Percentiles rank a stretch among this genome's conserved stretches.
Evolutionary conservation across 495 filamentous ascomycete genomes (phyloP).

Genomic region (Elaphomyces granulatus): DNA sequence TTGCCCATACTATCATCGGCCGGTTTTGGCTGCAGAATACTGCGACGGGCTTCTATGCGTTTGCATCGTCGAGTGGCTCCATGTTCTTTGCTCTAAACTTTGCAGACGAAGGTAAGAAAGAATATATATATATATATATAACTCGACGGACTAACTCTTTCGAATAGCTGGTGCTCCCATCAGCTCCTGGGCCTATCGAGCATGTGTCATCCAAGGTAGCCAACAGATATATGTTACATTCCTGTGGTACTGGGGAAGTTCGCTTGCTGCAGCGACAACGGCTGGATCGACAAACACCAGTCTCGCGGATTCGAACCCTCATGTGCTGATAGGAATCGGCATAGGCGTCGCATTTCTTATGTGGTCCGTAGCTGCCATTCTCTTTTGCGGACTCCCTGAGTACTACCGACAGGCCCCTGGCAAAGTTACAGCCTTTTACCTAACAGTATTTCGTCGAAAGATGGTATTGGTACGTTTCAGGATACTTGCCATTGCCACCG

Average conservation of each 20-base stretch:
- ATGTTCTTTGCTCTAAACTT: slow-evolving; percentile 56
- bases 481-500: neutral
- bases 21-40: slow-evolving; percentile 40
- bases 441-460: slow-evolving; percentile 39
- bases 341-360: slow-evolving; percentile 39
- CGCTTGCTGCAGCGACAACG: slow-evolving; percentile 18
- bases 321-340: slow-evolving; percentile 37
- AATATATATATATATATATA: neutral
- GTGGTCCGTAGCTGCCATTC: slow-evolving; percentile 36
- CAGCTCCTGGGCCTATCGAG: slow-evolving; percentile 50
- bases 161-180: slow-evolving; percentile 40
- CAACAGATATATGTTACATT: slow-evolving; percentile 47
- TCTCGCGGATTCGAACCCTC: slow-evolving; percentile 13
- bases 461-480: slow-evolving; percentile 31
- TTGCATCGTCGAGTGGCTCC: slow-evolving; percentile 44
- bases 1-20: slow-evolving; percentile 13
- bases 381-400: slow-evolving; percentile 44
- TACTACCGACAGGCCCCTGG: slow-evolving; percentile 39
- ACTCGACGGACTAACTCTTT: too few species aligned
- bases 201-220: slow-evolving; percentile 47
- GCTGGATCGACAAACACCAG: slow-evolving; percentile 8
- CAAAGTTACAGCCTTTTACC: slow-evolving; percentile 18
- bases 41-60: slow-evolving; percentile 45
- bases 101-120: slow-evolving; percentile 38
- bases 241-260: slow-evolving; percentile 54